Evolutionary conservation across 1,284 basidiomycete genomes (phyloP).

Genomic region (Mycena sp.): DNA sequence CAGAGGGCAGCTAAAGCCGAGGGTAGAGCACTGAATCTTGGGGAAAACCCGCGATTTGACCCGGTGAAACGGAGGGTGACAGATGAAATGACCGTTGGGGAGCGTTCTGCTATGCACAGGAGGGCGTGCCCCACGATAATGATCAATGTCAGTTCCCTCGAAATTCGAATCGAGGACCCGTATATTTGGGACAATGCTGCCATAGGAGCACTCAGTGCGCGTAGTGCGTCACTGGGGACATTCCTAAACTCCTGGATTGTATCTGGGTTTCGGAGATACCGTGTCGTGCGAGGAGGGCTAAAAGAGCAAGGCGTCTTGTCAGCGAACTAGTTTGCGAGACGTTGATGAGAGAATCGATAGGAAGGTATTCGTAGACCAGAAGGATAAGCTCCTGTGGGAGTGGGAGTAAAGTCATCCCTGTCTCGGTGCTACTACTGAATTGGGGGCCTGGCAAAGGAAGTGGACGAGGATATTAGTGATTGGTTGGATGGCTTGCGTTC

Average conservation of each 20-base stretch:
- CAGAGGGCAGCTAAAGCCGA: neutral
- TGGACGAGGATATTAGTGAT: too few relatives aligned
- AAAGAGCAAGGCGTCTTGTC: neutral
- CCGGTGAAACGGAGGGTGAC: slow-evolving; percentile 3
- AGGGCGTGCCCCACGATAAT: neutral
- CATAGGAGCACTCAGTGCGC: neutral
- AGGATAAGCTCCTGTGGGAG: slow-evolving; percentile 12
- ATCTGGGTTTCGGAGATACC: slow-evolving; percentile 1
- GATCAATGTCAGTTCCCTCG: neutral
- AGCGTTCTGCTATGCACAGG: slow-evolving; percentile 2
- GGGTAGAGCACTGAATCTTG: neutral
- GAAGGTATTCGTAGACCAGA: neutral
- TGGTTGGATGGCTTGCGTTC: too few relatives aligned
- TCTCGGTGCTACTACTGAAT: too few relatives aligned
- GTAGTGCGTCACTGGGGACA: slow-evolving; percentile 4
- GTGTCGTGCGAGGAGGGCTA: neutral
- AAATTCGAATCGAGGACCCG: slow-evolving; percentile 3
- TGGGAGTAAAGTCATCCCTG: too few relatives aligned
- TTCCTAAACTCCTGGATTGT: slow-evolving; percentile 6
- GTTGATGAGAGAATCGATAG: neutral
- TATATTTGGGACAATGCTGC: neutral
- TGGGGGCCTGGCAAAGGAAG: too few relatives aligned
- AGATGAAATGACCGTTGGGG: slow-evolving; percentile 3
- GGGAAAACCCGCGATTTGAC: neutral
- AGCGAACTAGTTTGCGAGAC: slow-evolving; percentile 11